A percentile compares a stretch with the other conserved stretches of the same genome.
Evolutionary conservation across 2,329 filamentous ascomycete genomes (phyloP).

Genomic region (Pseudogymnoascus sp.): DNA sequence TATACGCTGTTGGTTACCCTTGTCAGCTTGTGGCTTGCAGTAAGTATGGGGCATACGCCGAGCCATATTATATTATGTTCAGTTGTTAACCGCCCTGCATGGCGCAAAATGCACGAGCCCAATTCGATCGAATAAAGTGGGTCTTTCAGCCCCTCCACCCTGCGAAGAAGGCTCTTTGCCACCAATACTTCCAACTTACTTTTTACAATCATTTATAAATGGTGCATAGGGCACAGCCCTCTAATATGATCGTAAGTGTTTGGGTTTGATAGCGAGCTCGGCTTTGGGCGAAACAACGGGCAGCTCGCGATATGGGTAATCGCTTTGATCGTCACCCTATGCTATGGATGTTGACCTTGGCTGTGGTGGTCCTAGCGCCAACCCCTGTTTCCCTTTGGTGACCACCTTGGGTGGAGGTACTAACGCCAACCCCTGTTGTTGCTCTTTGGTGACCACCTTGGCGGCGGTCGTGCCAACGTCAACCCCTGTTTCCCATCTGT

Average conservation of each 20-base stretch:
- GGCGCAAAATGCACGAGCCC: no score
- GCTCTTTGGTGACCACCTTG: no score
- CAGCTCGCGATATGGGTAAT: no score
- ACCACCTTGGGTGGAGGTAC: no score
- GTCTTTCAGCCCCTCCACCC: background rate
- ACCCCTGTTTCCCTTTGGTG: no score
- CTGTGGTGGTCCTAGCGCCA: no score
- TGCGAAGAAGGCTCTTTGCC: background rate
- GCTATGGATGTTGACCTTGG: background rate
- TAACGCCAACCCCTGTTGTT: no score
- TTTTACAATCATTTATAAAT: background rate
- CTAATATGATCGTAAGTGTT: background rate
- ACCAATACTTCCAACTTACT: background rate
- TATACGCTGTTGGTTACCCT: background rate
- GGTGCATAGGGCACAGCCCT: no score
- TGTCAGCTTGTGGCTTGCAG: background rate
- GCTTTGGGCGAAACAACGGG: no score
- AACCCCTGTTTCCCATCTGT: no score
- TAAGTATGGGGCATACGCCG: background rate
- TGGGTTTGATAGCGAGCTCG: background rate
- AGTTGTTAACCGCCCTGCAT: background rate
- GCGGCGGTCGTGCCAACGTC: no score
- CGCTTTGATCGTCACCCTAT: background rate
- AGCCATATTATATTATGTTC: background rate
- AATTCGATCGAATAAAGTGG: background rate